A percentile compares a stretch with the other conserved stretches of the same genome.
phyloP scores from a whole-genome alignment of 129 eudicot species.

The Cynara cardunculus region DNA sequence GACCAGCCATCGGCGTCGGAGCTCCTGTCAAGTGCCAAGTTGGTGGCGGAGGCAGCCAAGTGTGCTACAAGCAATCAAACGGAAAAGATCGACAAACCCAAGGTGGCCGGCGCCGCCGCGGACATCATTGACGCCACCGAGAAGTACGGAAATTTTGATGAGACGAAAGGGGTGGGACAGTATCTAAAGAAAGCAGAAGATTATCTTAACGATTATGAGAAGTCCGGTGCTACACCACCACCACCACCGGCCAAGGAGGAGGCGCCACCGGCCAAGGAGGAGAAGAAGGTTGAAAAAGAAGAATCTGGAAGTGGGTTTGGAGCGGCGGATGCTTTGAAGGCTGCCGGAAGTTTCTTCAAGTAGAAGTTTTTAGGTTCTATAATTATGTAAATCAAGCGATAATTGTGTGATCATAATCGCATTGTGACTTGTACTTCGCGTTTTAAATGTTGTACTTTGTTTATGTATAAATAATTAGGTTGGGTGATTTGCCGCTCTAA shows the following conservation, averaged over 20 bases:
- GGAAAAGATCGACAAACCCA: conserved; percentile 46
- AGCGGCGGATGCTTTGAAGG: conserved; percentile 38
- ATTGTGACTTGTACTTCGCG: conserved; percentile 18
- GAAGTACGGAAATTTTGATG: conserved; percentile 58
- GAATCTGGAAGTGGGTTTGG: conserved; percentile 50
- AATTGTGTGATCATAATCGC: background rate
- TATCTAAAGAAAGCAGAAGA: conserved; percentile 56
- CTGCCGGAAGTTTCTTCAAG: conserved; percentile 60
- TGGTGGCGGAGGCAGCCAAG: conserved; percentile 61
- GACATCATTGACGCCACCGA: conserved; percentile 54
- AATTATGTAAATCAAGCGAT: background rate
- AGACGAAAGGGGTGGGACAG: conserved; percentile 50
- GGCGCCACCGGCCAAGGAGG: conserved; percentile 16
- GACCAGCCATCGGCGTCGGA: conserved; percentile 23
- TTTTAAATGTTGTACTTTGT: conserved; percentile 16
- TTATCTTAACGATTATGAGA: conserved; percentile 55
- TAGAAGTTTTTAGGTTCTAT: background rate
- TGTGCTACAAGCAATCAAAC: conserved; percentile 34
- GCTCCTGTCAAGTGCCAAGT: conserved; percentile 44
- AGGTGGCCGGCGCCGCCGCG: conserved; percentile 61
- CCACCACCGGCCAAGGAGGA: conserved; percentile 3
- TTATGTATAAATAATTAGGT: background rate
- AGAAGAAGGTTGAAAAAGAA: conserved; percentile 4
- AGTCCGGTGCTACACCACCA: conserved; percentile 20
- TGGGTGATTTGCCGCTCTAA: background rate